Conservation (phyloP, 208 protist genomes). For the Acanthamoeba culbertsoni region DNA sequence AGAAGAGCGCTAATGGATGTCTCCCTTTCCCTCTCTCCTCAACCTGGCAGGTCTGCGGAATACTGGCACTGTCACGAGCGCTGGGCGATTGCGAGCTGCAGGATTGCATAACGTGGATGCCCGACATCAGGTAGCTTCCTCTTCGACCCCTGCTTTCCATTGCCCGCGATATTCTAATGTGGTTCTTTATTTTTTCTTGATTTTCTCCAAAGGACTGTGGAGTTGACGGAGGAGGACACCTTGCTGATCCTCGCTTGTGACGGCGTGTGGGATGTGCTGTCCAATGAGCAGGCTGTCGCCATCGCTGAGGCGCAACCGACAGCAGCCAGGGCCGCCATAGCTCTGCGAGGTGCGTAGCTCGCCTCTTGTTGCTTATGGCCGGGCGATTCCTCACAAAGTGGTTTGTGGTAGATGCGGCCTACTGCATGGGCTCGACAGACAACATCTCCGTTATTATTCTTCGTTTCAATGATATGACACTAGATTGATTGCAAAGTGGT, state of each 20-base stretch:
- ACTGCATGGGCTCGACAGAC: constrained; percentile 34
- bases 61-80: constrained; percentile 17
- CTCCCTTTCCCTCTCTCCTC: neutral
- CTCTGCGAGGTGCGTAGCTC: neutral
- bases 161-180: neutral
- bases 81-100: constrained; percentile 47
- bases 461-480: neutral
- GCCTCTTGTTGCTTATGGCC: neutral
- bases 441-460: constrained; percentile 42
- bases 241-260: constrained; percentile 45
- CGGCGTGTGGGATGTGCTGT: constrained; percentile 55
- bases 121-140: neutral
- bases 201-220: neutral
- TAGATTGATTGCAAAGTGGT: neutral
- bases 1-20: neutral
- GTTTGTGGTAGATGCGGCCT: neutral
- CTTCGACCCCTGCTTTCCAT: too few species aligned
- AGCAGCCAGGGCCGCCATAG: neutral
- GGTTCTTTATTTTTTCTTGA: neutral
- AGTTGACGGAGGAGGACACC: constrained; percentile 31
- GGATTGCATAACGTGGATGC: constrained; percentile 22
- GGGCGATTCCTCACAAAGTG: neutral
- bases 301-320: neutral
- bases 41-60: neutral
- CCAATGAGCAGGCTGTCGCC: constrained; percentile 14